Conservation (phyloP, 208 protist species). For the Trypanosoma rangeli region DNA sequence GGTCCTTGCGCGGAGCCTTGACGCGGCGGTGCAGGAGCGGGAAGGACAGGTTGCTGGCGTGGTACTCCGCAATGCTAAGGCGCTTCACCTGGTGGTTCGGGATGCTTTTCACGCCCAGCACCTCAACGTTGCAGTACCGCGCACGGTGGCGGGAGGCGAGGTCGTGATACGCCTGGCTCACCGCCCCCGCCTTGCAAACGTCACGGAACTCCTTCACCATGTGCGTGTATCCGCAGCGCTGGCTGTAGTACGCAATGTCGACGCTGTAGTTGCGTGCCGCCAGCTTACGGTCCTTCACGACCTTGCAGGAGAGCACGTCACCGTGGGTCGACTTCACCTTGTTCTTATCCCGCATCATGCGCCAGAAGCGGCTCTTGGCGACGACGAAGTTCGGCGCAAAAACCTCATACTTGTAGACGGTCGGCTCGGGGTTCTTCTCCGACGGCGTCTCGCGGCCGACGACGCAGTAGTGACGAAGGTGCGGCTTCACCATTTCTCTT, state of each 20-base stretch:
- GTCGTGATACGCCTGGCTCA: conserved; percentile 97
- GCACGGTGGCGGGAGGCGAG: conserved; percentile 97
- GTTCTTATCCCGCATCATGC: conserved; percentile 97
- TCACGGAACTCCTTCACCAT: conserved; percentile 99
- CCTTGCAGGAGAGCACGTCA: conserved; percentile 94
- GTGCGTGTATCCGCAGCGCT: conserved; percentile 98
- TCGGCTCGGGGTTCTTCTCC: conserved; percentile 37
- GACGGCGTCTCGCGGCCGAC: conserved; percentile 94
- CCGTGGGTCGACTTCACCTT: conserved; percentile 99
- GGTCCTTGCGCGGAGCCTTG: conserved; percentile 42
- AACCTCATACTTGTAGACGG: conserved; percentile 98
- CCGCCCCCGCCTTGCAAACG: conserved; percentile 93
- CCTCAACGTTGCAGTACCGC: conserved; percentile 95
- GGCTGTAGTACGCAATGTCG: conserved; percentile 98
- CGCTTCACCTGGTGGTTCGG: conserved; percentile 79
- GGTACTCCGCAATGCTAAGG: conserved; percentile 65
- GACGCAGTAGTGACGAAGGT: conserved; percentile 91
- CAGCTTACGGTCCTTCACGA: conserved; percentile 96
- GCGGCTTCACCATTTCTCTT: conserved; percentile 62
- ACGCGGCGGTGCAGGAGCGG: conserved; percentile 53
- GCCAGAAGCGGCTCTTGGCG: conserved; percentile 99
- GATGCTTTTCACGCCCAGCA: conserved; percentile 94
- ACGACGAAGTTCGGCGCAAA: conserved; percentile 98
- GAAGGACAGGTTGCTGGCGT: conserved; percentile 93
- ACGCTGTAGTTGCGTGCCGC: conserved; percentile 99